Evolutionary conservation across 2,329 filamentous ascomycete species (phyloP), one percentile per base, ranked within the genome.

Genomic region (Cladosporium sphaerospermum): DNA sequence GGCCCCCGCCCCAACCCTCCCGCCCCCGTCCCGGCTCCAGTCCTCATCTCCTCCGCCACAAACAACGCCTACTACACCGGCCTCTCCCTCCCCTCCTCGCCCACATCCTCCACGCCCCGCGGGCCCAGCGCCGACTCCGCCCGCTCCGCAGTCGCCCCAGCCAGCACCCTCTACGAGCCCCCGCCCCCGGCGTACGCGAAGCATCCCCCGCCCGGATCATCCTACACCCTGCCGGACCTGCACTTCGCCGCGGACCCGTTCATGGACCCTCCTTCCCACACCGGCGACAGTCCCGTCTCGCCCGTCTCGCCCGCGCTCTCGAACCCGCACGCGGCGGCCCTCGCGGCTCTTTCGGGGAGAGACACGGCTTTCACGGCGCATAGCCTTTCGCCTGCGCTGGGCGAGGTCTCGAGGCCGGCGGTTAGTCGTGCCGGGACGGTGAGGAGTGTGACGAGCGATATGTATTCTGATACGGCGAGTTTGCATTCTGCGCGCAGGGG

Each of bases 381-480:
- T 1, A 44, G 40, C 4, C 40, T 53, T 28, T 53, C 51, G 2
- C 45, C 45, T 2, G 18, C 28, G 9, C 11, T 32, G 3, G n/a
- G 18, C n/a, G n/a, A 14, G 11, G 18, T 33, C 11, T 18, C 42
- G 6, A 14, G 43, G 9, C 44, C 48, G 0, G 39, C 31, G 23
- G 51, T 54, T 19, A 54, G 53, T n/a, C 36, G 55, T 10, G 36
- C 48, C 9, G 46, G 42, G 28, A 54, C 54, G 9, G 56, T 61
- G 45, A 59, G 58, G 10, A 62, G 59, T 39, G 56, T 63, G 34
- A 61, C 59, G 5, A 59, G 55, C 14, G 61, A 61, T 9, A 54
- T 57, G 9, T 65, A 65, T 52, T 60, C 56, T 33, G 62, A 65
- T 31, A 61, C 57, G 1, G 62, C 62, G 7, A 59, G 55, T 10